A percentile compares a stretch with the other conserved stretches of the same genome.
Evolutionary conservation across 2,329 filamentous ascomycete species (phyloP).

Genomic region (Cladosporium velox): DNA sequence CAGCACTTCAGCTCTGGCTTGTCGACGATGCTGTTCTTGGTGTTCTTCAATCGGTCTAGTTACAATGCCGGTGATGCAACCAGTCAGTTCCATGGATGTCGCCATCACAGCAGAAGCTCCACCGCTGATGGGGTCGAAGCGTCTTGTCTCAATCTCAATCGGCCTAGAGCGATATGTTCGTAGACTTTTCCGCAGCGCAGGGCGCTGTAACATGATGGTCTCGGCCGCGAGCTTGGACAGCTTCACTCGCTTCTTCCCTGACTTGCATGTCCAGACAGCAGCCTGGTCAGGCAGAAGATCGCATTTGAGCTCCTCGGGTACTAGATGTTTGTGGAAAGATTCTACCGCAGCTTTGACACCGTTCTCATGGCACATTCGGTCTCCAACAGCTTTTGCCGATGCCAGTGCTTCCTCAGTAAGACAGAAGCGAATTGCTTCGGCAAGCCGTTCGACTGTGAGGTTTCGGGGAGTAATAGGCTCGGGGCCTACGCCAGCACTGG

Average conservation of each 20-base stretch:
- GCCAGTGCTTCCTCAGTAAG: constrained; percentile 38
- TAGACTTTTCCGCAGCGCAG: not conserved
- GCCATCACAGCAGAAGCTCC: not conserved
- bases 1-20: not conserved
- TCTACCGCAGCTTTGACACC: constrained; percentile 43
- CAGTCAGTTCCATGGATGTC: not conserved
- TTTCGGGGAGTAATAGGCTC: constrained; percentile 80
- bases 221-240: not conserved
- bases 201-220: not conserved
- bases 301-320: constrained; percentile 65
- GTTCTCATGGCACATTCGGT: constrained; percentile 44
- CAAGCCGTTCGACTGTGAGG: constrained; percentile 47
- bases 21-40: not conserved
- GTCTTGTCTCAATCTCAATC: constrained; percentile 52
- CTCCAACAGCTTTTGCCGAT: constrained; percentile 40
- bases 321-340: constrained; percentile 52
- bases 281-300: constrained; percentile 64
- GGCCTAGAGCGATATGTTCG: constrained; percentile 68
- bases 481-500: constrained; percentile 54
- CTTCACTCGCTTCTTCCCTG: not conserved
- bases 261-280: constrained; percentile 55
- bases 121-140: not conserved
- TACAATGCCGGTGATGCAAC: not conserved
- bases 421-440: constrained; percentile 46
- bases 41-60: not conserved